Evolutionary conservation across 371 early-diverging fungal species (phyloP).

Genomic region (Mortierella sp.): DNA sequence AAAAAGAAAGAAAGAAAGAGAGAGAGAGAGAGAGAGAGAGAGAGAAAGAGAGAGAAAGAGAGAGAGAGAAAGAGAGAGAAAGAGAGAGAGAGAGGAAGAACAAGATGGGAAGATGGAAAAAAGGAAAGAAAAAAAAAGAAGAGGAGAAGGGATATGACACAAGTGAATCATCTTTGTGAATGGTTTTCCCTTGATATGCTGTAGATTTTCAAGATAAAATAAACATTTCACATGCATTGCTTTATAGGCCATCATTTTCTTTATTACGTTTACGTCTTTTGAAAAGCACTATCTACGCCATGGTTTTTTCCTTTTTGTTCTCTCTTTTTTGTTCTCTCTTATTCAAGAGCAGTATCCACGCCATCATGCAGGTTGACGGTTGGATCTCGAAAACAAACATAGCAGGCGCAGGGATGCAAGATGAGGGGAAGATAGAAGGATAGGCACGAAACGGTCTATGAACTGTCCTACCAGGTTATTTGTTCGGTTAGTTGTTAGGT

Average conservation of each 20-base stretch:
- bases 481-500: background rate
- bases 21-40: background rate
- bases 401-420: background rate
- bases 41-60: background rate
- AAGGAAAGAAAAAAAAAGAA: no score
- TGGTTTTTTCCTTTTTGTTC: background rate
- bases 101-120: no score
- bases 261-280: background rate
- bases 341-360: background rate
- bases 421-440: background rate
- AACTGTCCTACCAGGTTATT: background rate
- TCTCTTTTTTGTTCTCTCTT: conserved; percentile 1
- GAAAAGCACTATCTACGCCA: background rate
- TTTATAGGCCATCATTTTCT: background rate
- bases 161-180: no score
- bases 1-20: background rate
- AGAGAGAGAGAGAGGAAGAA: background rate
- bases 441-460: background rate
- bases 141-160: no score
- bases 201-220: no score
- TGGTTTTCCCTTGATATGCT: no score
- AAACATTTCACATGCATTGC: no score
- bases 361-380: conserved; percentile 20
- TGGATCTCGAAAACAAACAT: conserved; percentile 11
- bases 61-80: background rate